These are phyloP conservation scores for Murraya paniculata DNA, from an alignment of 345 rosid genomes.

Conservation along the genomic window DNA sequence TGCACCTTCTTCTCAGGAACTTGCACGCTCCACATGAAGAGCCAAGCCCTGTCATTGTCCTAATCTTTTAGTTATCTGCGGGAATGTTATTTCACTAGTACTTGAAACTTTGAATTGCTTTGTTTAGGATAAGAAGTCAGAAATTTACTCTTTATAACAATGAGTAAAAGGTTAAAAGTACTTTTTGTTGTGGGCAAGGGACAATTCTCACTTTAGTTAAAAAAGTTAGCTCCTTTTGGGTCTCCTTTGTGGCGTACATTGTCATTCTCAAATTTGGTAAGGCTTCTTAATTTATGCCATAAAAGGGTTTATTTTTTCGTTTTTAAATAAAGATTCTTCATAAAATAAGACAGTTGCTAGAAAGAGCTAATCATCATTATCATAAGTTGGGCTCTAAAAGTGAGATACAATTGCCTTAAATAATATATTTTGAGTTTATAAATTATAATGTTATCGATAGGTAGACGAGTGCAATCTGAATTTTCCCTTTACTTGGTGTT, in stretches of 20 bases:
- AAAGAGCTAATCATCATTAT: conserved; percentile 35
- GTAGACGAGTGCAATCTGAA: conserved; percentile 16
- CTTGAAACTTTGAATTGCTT: conserved; percentile 15
- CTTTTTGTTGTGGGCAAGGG: conserved; percentile 25
- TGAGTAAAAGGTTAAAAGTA: conserved; percentile 18
- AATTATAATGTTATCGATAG: conserved; percentile 11
- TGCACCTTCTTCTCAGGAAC: conserved; percentile 73
- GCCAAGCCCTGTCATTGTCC: conserved; percentile 69
- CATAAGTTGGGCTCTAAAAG: conserved; percentile 31
- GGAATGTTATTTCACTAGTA: conserved; percentile 21
- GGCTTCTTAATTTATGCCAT: conserved; percentile 38
- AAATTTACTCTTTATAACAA: conserved; percentile 45
- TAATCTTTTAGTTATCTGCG: conserved; percentile 24
- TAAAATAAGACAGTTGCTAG: conserved; percentile 10
- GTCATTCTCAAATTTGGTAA: conserved; percentile 48
- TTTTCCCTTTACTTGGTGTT: conserved; percentile 5
- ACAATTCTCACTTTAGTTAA: conserved; percentile 36
- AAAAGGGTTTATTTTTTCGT: conserved; percentile 19
- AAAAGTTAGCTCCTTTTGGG: conserved; percentile 41
- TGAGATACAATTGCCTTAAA: conserved; percentile 22
- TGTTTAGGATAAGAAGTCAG: conserved; percentile 25
- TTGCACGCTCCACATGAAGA: conserved; percentile 89
- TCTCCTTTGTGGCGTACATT: conserved; percentile 65
- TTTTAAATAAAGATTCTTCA: conserved; percentile 17
- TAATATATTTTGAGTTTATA: conserved; percentile 2